phyloP scores from a whole-genome alignment of 169 alveolate genomes.

The Eimeria brunetti region DNA sequence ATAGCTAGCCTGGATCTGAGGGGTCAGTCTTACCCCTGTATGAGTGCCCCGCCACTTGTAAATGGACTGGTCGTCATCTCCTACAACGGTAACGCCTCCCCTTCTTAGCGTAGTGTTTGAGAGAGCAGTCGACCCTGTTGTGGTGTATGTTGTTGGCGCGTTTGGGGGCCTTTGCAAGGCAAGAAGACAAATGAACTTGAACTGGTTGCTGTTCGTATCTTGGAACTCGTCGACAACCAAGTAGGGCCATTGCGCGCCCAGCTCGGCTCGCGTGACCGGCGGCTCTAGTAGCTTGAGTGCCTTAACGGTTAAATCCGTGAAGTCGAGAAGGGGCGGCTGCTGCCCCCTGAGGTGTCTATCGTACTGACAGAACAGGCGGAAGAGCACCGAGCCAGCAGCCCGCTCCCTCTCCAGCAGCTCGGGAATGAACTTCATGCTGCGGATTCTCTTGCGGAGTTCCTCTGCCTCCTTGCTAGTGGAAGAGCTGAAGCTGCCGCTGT shows the following conservation, averaged over 20 bases:
- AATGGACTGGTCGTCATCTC: conserved; percentile 91
- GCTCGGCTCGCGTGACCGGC: conserved; percentile 68
- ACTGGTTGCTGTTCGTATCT: conserved; percentile 87
- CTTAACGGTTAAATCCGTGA: conserved; percentile 80
- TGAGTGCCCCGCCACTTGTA: conserved; percentile 89
- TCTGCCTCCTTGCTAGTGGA: conserved; percentile 61
- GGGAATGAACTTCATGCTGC: conserved; percentile 47
- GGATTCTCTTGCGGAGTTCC: conserved; percentile 58
- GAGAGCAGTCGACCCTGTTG: neutral
- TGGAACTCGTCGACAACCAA: conserved; percentile 89
- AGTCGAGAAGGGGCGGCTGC: conserved; percentile 85
- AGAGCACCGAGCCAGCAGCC: conserved; percentile 64
- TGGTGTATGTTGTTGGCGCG: neutral
- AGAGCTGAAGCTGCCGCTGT: neutral
- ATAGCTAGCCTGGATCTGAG: neutral
- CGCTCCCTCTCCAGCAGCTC: conserved; percentile 66
- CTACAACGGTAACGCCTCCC: conserved; percentile 87
- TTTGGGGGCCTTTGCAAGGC: conserved; percentile 24
- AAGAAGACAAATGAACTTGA: conserved; percentile 81
- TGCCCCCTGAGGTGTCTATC: conserved; percentile 65
- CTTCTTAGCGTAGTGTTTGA: neutral
- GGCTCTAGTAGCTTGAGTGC: conserved; percentile 81
- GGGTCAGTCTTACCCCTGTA: conserved; percentile 79
- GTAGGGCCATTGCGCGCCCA: conserved; percentile 83
- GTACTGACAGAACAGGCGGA: conserved; percentile 60